Evolutionary conservation across 345 rosid genomes (phyloP), one percentile per base, ranked within the genome.

Genomic region (Syzygium oleosum): DNA sequence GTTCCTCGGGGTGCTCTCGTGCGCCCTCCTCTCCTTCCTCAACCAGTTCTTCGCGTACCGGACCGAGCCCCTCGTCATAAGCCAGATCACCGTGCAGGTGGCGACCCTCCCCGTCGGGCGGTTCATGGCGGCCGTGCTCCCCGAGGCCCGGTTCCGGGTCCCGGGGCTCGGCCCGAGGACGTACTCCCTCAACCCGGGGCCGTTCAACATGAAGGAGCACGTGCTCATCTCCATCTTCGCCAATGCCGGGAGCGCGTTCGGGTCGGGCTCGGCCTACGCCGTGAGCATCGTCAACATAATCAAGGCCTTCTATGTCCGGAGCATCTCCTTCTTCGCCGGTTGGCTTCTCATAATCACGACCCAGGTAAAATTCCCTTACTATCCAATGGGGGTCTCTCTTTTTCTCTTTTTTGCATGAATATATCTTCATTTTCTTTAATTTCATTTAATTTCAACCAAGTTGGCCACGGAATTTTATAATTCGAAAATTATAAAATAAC

Each of bases 31-130:
- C 55, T 89, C 90, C 6, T 89, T 89, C 84, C 88, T 89, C 77
- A 86, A 89, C 88, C 90, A 88, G 63, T 88, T 88, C 88, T 88
- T 88, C 73, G 77, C 86, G 5, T 88, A 86, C 88, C 86, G 90
- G 53, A 86, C 88, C 4, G 88, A 88, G 86, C 87, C 89, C 23
- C 89, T 88, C 80, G 21, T 85, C 51, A 85, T 88, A 41, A 88
- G 83, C 17, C 85, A 79, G 59, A 88, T 88, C 85, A 85, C 89
- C 10, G 79, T 85, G 34, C 84, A 68, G 49, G 87, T 88, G 54
- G 85, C 87, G 38, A 65, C 85, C 85, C 85, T 85, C 22, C 87
- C 89, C 12, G 52, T 88, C 51, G 85, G 87, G 8, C 46, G 85
- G 89, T 88, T 88, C 89, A 52, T 88, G 89, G 89, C 85, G 27